Base-by-base conservation (phyloP, 805 yeast species). In the Cyberlindnera euphorbiae region DNA sequence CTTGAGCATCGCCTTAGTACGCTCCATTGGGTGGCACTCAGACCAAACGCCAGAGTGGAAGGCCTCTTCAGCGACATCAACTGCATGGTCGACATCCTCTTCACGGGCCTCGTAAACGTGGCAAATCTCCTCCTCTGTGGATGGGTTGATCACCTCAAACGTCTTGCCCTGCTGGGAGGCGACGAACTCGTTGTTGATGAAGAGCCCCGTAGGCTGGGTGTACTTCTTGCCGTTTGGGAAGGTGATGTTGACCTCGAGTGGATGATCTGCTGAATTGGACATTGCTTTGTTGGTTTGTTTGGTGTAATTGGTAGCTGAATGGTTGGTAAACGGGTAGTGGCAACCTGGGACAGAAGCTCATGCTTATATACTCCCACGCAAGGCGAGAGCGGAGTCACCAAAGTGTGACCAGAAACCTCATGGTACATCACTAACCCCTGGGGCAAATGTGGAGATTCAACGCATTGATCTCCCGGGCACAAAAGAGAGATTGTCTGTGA, bases 41-140 rank as follows among this genome's bases (percentile, higher is more conserved):
- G 86, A 74, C 94, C 96, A 87, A 14, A 82, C 90, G n/a, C 66
- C 69, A 29, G 71, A 62, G 33, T 79, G 66, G 67, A 80, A 85
- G 13, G 96, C 95, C 26, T 66, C 67, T 46, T 73, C 68, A 30
- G 97, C 96, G 25, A 93, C 90, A 14, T 75, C 73, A 21, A 89
- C 95, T 13, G 94, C 89, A 41, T 62, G 49, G 47, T 88, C 89
- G 26, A 88, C 81, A 59, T 88, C 96, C 35, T 73, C 90, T 35
- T 66, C 80, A 40, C 74, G 69, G 31, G 89, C 95, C 56, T 80
- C 89, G 58, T 82, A 79, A 32, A 82, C 75, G 38, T 75, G 75
- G 44, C 79, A 68, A 44, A 82, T 72, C 41, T 72, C 73, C 51
- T 81, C 85, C 61, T 81, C 89, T 16, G 83, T 79, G 26, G 84